Conservation (phyloP, 306 rosid genomes). For the peach (Prunus persica) region Prunus_persica_NCBIv2 NC_034016.1:5399001-5399500, state of each 20-base stretch:
- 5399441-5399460: not conserved
- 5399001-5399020: not conserved
- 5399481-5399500: not conserved
- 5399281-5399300: conserved; percentile 3
- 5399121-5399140: not conserved
- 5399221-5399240: conserved; percentile 98
- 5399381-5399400: not conserved
- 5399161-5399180: conserved; percentile 85
- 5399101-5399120: conserved; percentile 4
- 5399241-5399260: conserved; percentile 89
- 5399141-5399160: not conserved
- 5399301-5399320: conserved; percentile 8
- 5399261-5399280: conserved; percentile 96
- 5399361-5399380: not conserved
- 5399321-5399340: not conserved
- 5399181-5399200: conserved; percentile 93
- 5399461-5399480: not conserved
- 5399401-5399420: not conserved
- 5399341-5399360: not conserved
- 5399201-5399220: conserved; percentile 96
- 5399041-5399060: not conserved
- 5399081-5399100: not conserved
- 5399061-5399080: not conserved
- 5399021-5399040: not conserved
- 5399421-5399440: not conserved